A percentile compares a stretch with the other conserved stretches of the same genome.
Conservation (phyloP, 2,329 filamentous ascomycete genomes). For the Stachybotrys chlorohalonatus region DNA sequence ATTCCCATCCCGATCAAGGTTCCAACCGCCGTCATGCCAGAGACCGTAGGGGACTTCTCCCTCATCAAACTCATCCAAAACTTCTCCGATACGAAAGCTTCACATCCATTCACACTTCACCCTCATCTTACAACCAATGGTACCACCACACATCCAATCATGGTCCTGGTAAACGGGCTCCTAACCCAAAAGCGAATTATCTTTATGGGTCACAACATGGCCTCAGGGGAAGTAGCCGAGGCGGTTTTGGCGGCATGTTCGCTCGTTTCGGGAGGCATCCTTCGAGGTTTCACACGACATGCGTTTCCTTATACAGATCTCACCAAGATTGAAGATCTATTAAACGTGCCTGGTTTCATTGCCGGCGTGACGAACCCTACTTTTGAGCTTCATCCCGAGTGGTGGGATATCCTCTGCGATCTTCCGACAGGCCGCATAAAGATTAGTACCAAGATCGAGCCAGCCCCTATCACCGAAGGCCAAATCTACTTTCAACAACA, state of each 20-base stretch:
- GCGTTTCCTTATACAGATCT: conserved; percentile 97
- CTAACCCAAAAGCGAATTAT: conserved; percentile 95
- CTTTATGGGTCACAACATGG: conserved; percentile 90
- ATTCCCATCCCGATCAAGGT: conserved; percentile 97
- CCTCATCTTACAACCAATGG: conserved; percentile 91
- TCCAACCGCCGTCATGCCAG: conserved; percentile 83
- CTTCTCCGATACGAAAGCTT: conserved; percentile 76
- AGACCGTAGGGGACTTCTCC: conserved; percentile 96
- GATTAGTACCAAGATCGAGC: conserved; percentile 82
- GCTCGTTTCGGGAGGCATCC: conserved; percentile 81
- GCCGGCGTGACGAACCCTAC: conserved; percentile 96
- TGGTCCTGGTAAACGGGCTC: conserved; percentile 88
- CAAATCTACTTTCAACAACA: conserved; percentile 81
- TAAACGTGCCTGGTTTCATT: conserved; percentile 95
- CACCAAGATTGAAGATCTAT: conserved; percentile 91
- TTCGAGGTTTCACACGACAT: conserved; percentile 89
- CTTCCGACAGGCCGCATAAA: conserved; percentile 86
- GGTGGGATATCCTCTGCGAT: conserved; percentile 97
- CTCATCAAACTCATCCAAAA: conserved; percentile 95
- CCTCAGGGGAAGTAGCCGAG: conserved; percentile 92
- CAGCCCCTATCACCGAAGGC: conserved; percentile 74
- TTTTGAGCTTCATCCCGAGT: conserved; percentile 89
- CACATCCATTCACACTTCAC: conserved; percentile 75
- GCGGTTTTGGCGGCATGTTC: conserved; percentile 97
- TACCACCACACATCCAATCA: conserved; percentile 82